Evolutionary conservation across 768 basidiomycete genomes (phyloP), one percentile per base, ranked within the genome.

Genomic region (Lactarius hengduanensis): DNA sequence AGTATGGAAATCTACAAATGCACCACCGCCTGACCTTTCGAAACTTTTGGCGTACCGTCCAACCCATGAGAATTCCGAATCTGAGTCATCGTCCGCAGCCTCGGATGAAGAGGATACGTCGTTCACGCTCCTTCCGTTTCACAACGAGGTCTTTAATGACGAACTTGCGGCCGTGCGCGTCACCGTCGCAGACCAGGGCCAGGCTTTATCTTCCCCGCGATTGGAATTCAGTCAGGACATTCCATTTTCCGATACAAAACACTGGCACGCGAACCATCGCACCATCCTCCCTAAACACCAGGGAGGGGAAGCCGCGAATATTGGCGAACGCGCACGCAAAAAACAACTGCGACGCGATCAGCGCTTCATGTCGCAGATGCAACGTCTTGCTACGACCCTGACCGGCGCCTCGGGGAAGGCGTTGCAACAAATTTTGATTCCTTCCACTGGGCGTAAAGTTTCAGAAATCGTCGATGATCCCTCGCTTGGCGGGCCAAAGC

Each of bases 401-500:
- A 87, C 85, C 0, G 89, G 89, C 0, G 87, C 87, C 6, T 79
- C 79, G 0, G 89, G 89, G 1, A 78, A 77, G 1, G 74, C 74
- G 8, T 74, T 90, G 32, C 78, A 83, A 70, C 81, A 81, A 60
- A 80, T 85, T 38, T 77, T 81, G n/a, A 89, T 90, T 64, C 76
- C 79, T 0, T 69, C 80, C 1, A 80, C 79, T 10, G 74, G 79
- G 56, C 64, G 54, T 32, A 61, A 64, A 22, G 61, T 67, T 40
- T 67, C 63, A 58, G 60, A 69, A 47, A 63, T 66, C 4, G 22
- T 28, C 22, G 28, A 47, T 32, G 54, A 57, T 18, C 11, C 36
- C 9, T 32, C 55, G 20, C 18, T 20, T 18, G 9, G 43, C 26
- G 32, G 60, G 59, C 30, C 32, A 34, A 57, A 63, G 45, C 63